Evolutionary conservation across 176 grass and related monocot species (phyloP), one percentile per base, ranked within the genome.

Genomic region (Phragmites australis): DNA sequence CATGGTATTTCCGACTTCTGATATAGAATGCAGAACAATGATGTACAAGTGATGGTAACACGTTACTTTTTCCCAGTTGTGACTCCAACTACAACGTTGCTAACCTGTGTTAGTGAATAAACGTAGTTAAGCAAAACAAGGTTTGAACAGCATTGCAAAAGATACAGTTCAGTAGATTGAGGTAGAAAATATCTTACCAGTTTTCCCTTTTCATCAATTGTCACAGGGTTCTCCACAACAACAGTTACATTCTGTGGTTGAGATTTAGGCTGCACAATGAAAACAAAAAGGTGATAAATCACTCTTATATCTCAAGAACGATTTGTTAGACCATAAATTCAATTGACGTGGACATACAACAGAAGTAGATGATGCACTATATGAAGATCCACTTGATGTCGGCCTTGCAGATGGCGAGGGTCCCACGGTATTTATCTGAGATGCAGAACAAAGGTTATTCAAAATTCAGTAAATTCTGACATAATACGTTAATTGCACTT

Each of bases 151-250:
- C 31, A 58, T 37, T 72, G 53, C 15, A 75, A 46, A 31, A 51
- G 9, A 51, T 14, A 43, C 32, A 12, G 6, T 18, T 50, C 21
- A 62, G 56, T 22, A 45, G 15, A 76, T 48, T 56, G 6, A 72
- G 69, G 29, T 25, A 61, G 66, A 67, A 65, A 80, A 46, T 34
- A 71, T 25, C 82, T 91, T 90, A 98, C 95, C 86, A 98, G 73
- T 80, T 98, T 94, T 83, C 95, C 95, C 65, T 88, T 92, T 39
- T 93, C 90, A 62, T 98, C 90, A 37, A 98, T 88, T 32, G 95
- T 84, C 95, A 86, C 93, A 54, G 95, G 95, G 46, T 98, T 98
- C 77, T 98, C 95, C 2, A 98, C 95, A 67, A 98, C 95, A 78
- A 98, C 95, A 2, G 92, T 98, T 66, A 92, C 85, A 78, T 85